Conservation (phyloP, 495 filamentous ascomycete species). For the Penicillium herquei region DNA sequence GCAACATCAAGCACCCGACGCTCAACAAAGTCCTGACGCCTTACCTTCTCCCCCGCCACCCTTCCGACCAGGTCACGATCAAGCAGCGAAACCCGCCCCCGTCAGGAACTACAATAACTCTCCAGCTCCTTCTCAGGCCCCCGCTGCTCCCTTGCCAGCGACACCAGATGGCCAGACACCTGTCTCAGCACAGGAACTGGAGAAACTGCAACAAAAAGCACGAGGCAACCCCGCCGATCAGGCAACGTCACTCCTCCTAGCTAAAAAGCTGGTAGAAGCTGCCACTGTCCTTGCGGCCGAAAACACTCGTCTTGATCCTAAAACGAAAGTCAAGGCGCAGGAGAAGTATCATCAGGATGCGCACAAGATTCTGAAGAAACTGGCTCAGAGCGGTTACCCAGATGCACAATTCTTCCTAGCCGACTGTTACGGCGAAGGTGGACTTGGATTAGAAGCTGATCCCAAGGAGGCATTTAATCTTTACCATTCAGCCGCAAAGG, state of each 20-base stretch:
- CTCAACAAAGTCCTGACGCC: slow-evolving; percentile 54
- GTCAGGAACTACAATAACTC: slow-evolving; percentile 67
- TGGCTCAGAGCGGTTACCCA: slow-evolving; percentile 61
- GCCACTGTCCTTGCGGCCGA: slow-evolving; percentile 70
- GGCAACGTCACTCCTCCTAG: slow-evolving; percentile 66
- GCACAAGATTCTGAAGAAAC: slow-evolving; percentile 86
- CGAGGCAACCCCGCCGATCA: slow-evolving; percentile 70
- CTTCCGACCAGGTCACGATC: slow-evolving; percentile 71
- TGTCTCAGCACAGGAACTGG: slow-evolving; percentile 76
- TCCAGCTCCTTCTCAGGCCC: slow-evolving; percentile 27
- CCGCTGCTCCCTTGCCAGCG: slow-evolving; percentile 29
- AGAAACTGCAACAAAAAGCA: slow-evolving; percentile 64
- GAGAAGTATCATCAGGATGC: slow-evolving; percentile 85
- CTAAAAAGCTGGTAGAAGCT: slow-evolving; percentile 85
- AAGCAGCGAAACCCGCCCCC: slow-evolving; percentile 61
- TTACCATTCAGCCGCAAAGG: slow-evolving; percentile 91
- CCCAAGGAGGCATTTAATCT: slow-evolving; percentile 86
- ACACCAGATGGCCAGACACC: slow-evolving; percentile 37
- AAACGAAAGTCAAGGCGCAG: slow-evolving; percentile 68
- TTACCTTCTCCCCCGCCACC: slow-evolving; percentile 77
- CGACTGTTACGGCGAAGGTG: slow-evolving; percentile 80
- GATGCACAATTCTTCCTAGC: slow-evolving; percentile 95
- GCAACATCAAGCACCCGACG: slow-evolving; percentile 14
- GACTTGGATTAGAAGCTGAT: slow-evolving; percentile 68
- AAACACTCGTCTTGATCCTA: slow-evolving; percentile 67